phyloP scores from a whole-genome alignment of 176 grass and related monocot genomes.

The Ananas comosus region DNA sequence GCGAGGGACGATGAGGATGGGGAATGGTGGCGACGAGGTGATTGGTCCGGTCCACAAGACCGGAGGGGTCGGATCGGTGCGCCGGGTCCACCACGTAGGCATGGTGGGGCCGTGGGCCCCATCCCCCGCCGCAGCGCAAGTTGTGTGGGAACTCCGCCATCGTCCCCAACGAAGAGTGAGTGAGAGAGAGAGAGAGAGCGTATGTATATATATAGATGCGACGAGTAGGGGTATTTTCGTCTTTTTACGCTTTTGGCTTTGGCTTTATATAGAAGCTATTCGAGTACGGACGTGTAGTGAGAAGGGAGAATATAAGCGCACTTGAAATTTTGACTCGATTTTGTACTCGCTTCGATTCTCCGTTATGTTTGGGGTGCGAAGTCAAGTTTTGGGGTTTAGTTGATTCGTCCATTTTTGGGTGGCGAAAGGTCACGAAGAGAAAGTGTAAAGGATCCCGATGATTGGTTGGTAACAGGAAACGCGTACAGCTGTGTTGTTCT shows the following conservation, averaged over 20 bases:
- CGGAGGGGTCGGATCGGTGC: background rate
- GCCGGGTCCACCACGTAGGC: constrained; percentile 4
- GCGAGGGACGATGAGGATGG: background rate
- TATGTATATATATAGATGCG: background rate
- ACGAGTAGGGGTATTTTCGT: background rate
- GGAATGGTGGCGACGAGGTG: background rate
- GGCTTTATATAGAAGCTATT: background rate
- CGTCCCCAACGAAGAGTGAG: background rate
- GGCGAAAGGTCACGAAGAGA: too few relatives aligned
- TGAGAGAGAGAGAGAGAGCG: background rate
- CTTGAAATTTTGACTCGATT: background rate
- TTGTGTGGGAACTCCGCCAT: constrained; percentile 10
- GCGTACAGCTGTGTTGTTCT: too few relatives aligned
- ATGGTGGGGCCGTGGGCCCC: constrained; percentile 1
- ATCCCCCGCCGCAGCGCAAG: constrained; percentile 7
- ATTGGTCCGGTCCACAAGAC: too few relatives aligned
- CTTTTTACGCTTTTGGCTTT: background rate
- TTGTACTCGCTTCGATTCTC: background rate
- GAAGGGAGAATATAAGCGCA: background rate
- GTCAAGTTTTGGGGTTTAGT: background rate
- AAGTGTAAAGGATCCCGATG: too few relatives aligned
- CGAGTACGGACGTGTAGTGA: background rate
- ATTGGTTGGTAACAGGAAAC: too few relatives aligned
- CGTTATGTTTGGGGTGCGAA: background rate
- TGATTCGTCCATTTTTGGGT: too few relatives aligned